Base-by-base conservation (phyloP, 257 asterid genomes). In the Ballota nigra region DNA sequence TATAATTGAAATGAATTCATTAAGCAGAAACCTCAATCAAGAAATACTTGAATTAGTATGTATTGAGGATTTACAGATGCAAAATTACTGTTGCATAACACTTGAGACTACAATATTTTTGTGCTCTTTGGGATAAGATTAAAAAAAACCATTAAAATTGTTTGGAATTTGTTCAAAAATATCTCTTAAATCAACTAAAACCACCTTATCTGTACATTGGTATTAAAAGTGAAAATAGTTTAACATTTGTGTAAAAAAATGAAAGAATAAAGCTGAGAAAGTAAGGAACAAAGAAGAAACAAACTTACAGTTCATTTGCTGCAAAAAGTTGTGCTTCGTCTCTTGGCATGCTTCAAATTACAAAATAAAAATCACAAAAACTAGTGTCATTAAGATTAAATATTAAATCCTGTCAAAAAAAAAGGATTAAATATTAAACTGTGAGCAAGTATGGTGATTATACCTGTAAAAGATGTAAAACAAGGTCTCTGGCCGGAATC, bases 261-360 rank as follows among this genome's bases (percentile, higher is more conserved):
- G 52, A 52, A 23, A 62, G 64, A 51, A 62, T 22, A 55, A 64
- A 34, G 16, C 75, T 20, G 19, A 23, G 66, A 47, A 31, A 29
- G 29, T 26, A 26, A 26, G 3, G 45, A 63, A 69, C 12, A 22
- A 10, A 40, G 18, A 43, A 36, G 71, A 43, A 63, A 70, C 68
- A 64, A 65, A 74, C 95, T 76, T 83, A 92, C 98, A 92, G 85
- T 78, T 92, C 98, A 59, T 84, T 88, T 74, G 93, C 95, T 10
- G 98, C 96, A 78, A 71, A 86, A 76, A 92, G 83, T 77, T 92
- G 98, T 0, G 97, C 96, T 80, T 88, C 93, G 1, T 88, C 98
- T 81, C 80, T 88, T 23, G 98, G 97, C 98, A 92, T 92, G 92
- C 98, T 90, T 80, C 71, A 75, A 33, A 64, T 77, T 31, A 76